These are phyloP conservation scores for Kwoniella shandongensis DNA, from an alignment of 768 basidiomycete genomes.

Conservation along the genomic window DNA sequence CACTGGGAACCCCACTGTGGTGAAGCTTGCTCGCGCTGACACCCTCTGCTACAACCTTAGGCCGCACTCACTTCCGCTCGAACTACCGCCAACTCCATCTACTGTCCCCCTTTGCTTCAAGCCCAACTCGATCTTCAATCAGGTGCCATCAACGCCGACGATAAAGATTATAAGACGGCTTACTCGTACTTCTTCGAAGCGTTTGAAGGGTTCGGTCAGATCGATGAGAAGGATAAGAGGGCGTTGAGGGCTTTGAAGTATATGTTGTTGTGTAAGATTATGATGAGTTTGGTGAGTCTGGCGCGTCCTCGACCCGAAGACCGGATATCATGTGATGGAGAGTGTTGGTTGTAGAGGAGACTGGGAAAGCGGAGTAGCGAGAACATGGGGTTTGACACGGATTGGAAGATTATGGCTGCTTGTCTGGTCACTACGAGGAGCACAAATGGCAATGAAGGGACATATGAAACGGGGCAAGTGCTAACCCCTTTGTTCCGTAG, in stretches of 20 bases:
- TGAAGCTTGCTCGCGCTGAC: background rate
- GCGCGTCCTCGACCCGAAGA: no score
- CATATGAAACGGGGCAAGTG: no score
- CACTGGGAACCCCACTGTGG: background rate
- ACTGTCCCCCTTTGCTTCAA: constrained; percentile 75
- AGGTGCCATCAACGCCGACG: constrained; percentile 88
- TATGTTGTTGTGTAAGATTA: constrained; percentile 97
- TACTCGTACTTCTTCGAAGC: constrained; percentile 98
- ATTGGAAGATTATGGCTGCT: no score
- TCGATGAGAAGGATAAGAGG: constrained; percentile 65
- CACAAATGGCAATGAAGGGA: no score
- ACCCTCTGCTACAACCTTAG: constrained; percentile 54
- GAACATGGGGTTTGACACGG: no score
- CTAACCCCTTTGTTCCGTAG: constrained; percentile 54
- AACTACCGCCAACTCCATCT: constrained; percentile 92
- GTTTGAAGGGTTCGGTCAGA: constrained; percentile 80
- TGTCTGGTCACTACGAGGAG: no score
- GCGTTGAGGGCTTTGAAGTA: constrained; percentile 90
- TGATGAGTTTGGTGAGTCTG: constrained; percentile 80
- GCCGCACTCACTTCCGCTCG: constrained; percentile 85
- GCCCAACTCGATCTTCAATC: constrained; percentile 64
- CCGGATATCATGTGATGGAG: no score
- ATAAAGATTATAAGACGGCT: constrained; percentile 95
- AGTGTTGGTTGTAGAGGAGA: no score
- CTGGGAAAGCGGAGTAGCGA: no score